phyloP scores from a whole-genome alignment of 2,329 filamentous ascomycete species.

The Lachnellula suecica region DNA sequence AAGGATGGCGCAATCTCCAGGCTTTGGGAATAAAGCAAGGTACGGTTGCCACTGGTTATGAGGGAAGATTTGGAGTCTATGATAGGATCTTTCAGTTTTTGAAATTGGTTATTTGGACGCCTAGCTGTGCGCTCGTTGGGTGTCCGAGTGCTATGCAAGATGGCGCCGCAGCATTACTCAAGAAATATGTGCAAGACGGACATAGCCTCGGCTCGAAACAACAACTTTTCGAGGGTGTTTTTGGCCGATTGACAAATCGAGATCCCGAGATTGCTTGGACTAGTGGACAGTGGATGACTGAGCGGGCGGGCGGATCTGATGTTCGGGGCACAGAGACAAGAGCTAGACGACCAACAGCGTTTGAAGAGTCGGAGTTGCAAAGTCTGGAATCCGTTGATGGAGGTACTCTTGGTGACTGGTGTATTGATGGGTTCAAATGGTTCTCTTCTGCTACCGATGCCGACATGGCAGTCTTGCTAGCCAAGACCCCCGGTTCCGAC shows the following conservation, averaged over 20 bases:
- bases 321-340: slow-evolving; percentile 67
- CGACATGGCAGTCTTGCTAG: slow-evolving; percentile 63
- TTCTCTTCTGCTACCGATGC: slow-evolving; percentile 68
- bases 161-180: slow-evolving; percentile 54
- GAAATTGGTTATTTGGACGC: slow-evolving; percentile 34
- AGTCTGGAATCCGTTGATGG: slow-evolving; percentile 18
- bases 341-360: slow-evolving; percentile 36
- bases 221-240: slow-evolving; percentile 51
- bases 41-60: slow-evolving; percentile 60
- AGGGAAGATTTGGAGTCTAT: slow-evolving; percentile 48
- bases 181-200: slow-evolving; percentile 39
- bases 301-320: slow-evolving; percentile 67
- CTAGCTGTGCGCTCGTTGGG: slow-evolving; percentile 17
- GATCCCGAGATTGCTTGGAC: slow-evolving; percentile 60
- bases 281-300: slow-evolving; percentile 78
- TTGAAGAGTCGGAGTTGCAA: neutral
- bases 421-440: slow-evolving; percentile 69
- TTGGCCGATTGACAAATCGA: slow-evolving; percentile 51
- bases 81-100: slow-evolving; percentile 60
- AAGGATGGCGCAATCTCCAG: slow-evolving; percentile 66
- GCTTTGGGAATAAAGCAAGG: slow-evolving; percentile 58
- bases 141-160: slow-evolving; percentile 38
- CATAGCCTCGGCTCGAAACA: slow-evolving; percentile 32
- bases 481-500: slow-evolving; percentile 48
- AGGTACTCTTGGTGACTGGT: slow-evolving; percentile 53